Percentiles rank a stretch among this genome's conserved stretches.
Conservation (phyloP, 257 asterid genomes). For the Solanum appendiculatum region DNA sequence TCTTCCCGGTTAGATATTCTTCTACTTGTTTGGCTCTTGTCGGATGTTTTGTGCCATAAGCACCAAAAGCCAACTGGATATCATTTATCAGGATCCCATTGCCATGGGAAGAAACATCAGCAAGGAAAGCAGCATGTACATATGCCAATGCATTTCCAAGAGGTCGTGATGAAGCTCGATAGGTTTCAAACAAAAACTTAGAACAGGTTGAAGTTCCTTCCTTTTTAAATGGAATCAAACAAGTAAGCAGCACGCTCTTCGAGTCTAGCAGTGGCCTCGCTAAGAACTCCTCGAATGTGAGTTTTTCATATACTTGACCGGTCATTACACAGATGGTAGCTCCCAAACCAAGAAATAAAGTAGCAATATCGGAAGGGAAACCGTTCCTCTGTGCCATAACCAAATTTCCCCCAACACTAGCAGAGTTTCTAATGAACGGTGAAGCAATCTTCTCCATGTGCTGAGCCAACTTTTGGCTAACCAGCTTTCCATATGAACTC, state of each 20-base stretch:
- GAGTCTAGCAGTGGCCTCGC: slow-evolving; percentile 37
- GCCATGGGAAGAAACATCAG: slow-evolving; percentile 28
- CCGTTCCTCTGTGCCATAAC: slow-evolving; percentile 57
- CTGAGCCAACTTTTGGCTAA: slow-evolving; percentile 35
- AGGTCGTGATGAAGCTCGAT: slow-evolving; percentile 62
- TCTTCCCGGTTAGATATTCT: slow-evolving; percentile 34
- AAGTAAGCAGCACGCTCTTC: slow-evolving; percentile 35
- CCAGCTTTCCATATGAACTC: slow-evolving; percentile 11
- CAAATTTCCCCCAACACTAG: slow-evolving; percentile 66
- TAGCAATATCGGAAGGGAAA: slow-evolving; percentile 67
- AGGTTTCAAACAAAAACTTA: slow-evolving; percentile 42
- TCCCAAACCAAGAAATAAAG: slow-evolving; percentile 44
- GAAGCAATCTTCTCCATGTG: slow-evolving; percentile 66
- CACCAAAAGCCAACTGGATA: slow-evolving; percentile 46
- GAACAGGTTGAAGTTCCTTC: slow-evolving; percentile 3
- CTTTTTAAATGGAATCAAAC: slow-evolving; percentile 37
- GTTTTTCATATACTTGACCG: slow-evolving; percentile 15
- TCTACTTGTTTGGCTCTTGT: slow-evolving; percentile 49
- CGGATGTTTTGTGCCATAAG: slow-evolving; percentile 47
- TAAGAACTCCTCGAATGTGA: slow-evolving; percentile 45
- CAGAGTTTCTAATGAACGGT: slow-evolving; percentile 46
- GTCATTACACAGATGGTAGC: slow-evolving; percentile 32
- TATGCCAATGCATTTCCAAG: slow-evolving; percentile 76
- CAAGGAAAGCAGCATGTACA: slow-evolving; percentile 59
- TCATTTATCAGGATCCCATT: slow-evolving; percentile 25